Evolutionary conservation across 176 grass and related monocot genomes (phyloP), one percentile per base, ranked within the genome.

Genomic region (Zea luxurians): DNA sequence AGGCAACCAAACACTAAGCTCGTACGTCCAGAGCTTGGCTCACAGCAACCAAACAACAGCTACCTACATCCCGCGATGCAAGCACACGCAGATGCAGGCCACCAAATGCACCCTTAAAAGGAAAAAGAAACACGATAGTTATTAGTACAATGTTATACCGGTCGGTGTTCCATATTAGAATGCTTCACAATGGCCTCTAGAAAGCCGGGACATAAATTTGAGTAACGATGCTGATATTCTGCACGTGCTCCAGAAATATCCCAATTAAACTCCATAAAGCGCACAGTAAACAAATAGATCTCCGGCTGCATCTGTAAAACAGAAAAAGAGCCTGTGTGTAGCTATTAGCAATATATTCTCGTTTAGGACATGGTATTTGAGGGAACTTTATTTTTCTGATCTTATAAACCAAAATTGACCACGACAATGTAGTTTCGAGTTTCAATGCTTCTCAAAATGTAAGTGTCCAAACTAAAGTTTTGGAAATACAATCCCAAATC

Each of bases 91-190:
- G n/a, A n/a, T n/a, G n/a, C n/a, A n/a, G n/a, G n/a, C n/a, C n/a
- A n/a, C n/a, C n/a, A n/a, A n/a, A n/a, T 60, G 1, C 48, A 81
- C 5, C 58, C 20, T 16, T 38, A 34, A 47, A 13, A 68, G 21
- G 13, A 49, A 16, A 63, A 57, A 13, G 1, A 11, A 48, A 77
- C 6, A 64, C 8, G 2, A 16, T 0, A 4, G 10, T 43, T 44
- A 2, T 16, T 66, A 61, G 36, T 66, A 61, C 46, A 35, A 40
- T 37, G 18, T 57, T 8, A 62, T 99, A 95, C 96, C 89, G 87
- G 61, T 36, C 96, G 88, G 54, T 91, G 82, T 59, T 99, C 92
- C 96, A 99, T 92, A 85, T 99, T 92, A 68, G 96, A 86, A 91
- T 92, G 85, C 68, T 90, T 99, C 37, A 99, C 92, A 81, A 95